Percentiles rank a stretch among this genome's conserved stretches.
Evolutionary conservation across 805 yeast genomes (phyloP).

Genomic region (Cyberlindnera misumaiensis): DNA sequence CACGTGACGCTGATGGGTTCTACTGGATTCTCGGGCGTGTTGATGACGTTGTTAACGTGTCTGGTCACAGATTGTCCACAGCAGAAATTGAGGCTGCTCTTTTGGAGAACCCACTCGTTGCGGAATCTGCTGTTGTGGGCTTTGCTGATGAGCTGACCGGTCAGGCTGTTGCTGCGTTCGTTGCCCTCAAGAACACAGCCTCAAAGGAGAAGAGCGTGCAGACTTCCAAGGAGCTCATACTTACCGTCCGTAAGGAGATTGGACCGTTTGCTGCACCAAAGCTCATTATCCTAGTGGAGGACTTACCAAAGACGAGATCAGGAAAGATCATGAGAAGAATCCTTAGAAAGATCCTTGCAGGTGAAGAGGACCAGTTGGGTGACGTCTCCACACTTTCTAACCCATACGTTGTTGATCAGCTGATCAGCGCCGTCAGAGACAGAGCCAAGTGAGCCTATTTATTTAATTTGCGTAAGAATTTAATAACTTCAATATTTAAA

Average conservation of each 20-base stretch:
- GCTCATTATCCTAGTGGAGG: constrained; percentile 62
- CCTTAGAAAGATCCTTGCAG: constrained; percentile 66
- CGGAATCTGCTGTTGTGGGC: constrained; percentile 82
- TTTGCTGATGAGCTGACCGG: constrained; percentile 80
- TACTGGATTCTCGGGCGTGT: constrained; percentile 85
- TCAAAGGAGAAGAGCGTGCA: constrained; percentile 23
- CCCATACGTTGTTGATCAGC: constrained; percentile 64
- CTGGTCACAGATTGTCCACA: constrained; percentile 83
- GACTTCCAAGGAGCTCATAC: constrained; percentile 54
- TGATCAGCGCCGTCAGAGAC: constrained; percentile 45
- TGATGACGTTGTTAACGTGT: constrained; percentile 82
- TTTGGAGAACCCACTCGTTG: constrained; percentile 61
- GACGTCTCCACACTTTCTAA: constrained; percentile 73
- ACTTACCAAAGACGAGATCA: constrained; percentile 80
- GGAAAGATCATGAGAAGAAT: constrained; percentile 87
- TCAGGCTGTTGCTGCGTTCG: constrained; percentile 80
- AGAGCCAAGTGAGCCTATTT: constrained; percentile 7
- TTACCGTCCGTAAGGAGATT: constrained; percentile 71
- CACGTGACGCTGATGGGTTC: constrained; percentile 76
- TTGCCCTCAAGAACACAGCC: constrained; percentile 51
- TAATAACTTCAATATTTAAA: not conserved
- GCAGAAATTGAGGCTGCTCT: constrained; percentile 84
- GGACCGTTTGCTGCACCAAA: constrained; percentile 88
- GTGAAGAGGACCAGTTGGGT: constrained; percentile 76
- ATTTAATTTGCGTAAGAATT: not conserved